Evolutionary conservation across 2,329 filamentous ascomycete genomes (phyloP), one percentile per base, ranked within the genome.

Genomic region (Cordyceps javanica): DNA sequence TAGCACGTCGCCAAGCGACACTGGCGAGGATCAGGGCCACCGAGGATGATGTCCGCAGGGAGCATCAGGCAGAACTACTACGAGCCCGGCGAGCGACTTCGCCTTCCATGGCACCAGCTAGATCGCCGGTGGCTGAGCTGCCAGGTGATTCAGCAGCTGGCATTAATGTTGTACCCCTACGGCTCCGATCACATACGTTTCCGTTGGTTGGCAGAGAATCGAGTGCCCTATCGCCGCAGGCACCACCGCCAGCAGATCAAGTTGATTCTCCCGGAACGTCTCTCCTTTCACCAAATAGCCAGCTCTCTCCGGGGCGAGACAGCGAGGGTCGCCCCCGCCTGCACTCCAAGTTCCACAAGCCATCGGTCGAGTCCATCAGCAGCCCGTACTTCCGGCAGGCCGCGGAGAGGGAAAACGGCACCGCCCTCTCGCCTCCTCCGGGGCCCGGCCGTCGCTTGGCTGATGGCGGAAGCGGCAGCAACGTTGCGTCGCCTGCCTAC

Each of bases 1-100:
- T 86, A 26, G 77, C 77, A 25, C 77, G 82, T 58, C 77, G 83
- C 42, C 83, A 87, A 62, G 82, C 81, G 8, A 83, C 80, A 0
- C 67, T 86, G 13, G 77, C 83, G 55, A 82, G 77, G 58, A 71
- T 89, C 1, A 82, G 79, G 62, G 78, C 76, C 21, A 77, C 81
- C 39, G 79, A 79, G 53, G 77, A 78, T 59, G 71, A 73, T 52
- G 64, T 64, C 34, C 58, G 57, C 66, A 70, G 60, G 73, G 77
- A 61, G 68, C 72, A 59, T 73, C 75, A 44, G 62, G 62, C 32
- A 62, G 67, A 23, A 11, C 55, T 62, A 23, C 61, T 58, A 52
- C 65, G 70, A 11, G 69, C 71, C 7, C 73, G 77, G 19, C 73
- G 80, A 60, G 75, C 73, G 23, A 80, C 78, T 2, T 82, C 82